Percentiles rank a stretch among this genome's conserved stretches.
Conservation (phyloP, 2,329 filamentous ascomycete genomes). For the Penicillium psychrosexuale region DNA sequence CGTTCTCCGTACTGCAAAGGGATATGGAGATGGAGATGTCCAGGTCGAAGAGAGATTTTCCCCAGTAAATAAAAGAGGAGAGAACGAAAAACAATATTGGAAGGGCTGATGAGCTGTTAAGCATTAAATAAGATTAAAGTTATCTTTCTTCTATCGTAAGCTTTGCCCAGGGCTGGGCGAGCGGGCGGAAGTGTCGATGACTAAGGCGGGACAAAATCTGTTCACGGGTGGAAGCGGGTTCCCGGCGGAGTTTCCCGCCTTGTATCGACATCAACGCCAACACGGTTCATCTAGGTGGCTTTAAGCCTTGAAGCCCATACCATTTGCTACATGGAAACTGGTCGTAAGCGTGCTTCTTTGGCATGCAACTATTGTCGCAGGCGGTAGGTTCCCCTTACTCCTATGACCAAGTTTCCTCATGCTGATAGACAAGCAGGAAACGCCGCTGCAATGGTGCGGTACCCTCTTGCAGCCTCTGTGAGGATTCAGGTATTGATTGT, state of each 20-base stretch:
- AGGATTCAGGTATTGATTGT: constrained; percentile 6
- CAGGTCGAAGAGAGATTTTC: neutral
- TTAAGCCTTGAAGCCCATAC: neutral
- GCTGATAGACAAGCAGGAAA: constrained; percentile 1
- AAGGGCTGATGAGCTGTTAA: neutral
- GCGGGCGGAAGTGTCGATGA: neutral
- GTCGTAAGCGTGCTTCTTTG: constrained; percentile 1
- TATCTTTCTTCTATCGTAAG: neutral
- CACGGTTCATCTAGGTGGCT: neutral
- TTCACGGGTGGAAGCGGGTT: neutral
- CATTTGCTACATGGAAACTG: neutral
- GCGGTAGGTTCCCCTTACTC: neutral
- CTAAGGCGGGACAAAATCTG: neutral
- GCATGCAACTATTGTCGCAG: constrained; percentile 6
- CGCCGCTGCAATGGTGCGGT: constrained; percentile 7
- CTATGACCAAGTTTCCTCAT: neutral
- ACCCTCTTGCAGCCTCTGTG: constrained; percentile 4
- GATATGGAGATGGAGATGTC: neutral
- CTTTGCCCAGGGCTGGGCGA: neutral
- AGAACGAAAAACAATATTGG: neutral
- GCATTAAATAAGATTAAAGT: no score
- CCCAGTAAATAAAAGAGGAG: neutral
- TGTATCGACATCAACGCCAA: neutral
- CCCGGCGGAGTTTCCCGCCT: constrained; percentile 1
- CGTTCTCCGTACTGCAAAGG: no score